These are phyloP conservation scores for Phytophthora pini DNA, from an alignment of 352 stramenopile genomes.

Conservation along the genomic window DNA sequence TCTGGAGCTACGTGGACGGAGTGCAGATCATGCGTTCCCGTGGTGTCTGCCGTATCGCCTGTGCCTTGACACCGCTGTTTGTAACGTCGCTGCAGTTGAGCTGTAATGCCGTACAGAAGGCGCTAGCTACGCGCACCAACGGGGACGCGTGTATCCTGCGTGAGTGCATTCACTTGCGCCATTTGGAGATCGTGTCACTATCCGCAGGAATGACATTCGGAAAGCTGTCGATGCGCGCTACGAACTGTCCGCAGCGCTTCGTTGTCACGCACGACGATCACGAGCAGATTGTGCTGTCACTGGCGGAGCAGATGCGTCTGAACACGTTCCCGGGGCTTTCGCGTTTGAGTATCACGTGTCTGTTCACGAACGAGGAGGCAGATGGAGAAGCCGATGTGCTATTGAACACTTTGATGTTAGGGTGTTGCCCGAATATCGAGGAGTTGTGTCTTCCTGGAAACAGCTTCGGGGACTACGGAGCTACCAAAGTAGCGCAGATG, in stretches of 20 bases:
- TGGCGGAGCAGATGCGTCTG: constrained; percentile 71
- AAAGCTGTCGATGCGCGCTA: constrained; percentile 85
- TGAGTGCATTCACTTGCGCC: constrained; percentile 67
- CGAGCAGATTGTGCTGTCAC: constrained; percentile 81
- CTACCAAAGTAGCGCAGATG: constrained; percentile 84
- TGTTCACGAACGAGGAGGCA: constrained; percentile 89
- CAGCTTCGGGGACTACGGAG: constrained; percentile 86
- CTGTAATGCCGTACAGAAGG: constrained; percentile 76
- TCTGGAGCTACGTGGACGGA: constrained; percentile 84
- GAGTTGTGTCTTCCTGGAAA: constrained; percentile 86
- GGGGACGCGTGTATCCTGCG: constrained; percentile 53
- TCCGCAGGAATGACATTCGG: constrained; percentile 85
- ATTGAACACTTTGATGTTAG: constrained; percentile 80
- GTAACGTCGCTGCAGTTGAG: constrained; percentile 81
- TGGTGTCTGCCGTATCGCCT: constrained; percentile 54
- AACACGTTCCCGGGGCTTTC: constrained; percentile 63
- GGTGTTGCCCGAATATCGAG: constrained; percentile 77
- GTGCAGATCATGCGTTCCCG: constrained; percentile 80
- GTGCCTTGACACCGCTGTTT: constrained; percentile 55
- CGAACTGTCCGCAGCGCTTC: constrained; percentile 86
- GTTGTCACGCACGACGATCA: constrained; percentile 89
- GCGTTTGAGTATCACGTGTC: constrained; percentile 74
- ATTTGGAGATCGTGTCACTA: constrained; percentile 82
- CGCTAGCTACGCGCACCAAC: constrained; percentile 48
- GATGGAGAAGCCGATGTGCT: constrained; percentile 85